These are phyloP conservation scores for Crithidia expoeki DNA, from an alignment of 208 protist genomes.

Conservation along the genomic window DNA sequence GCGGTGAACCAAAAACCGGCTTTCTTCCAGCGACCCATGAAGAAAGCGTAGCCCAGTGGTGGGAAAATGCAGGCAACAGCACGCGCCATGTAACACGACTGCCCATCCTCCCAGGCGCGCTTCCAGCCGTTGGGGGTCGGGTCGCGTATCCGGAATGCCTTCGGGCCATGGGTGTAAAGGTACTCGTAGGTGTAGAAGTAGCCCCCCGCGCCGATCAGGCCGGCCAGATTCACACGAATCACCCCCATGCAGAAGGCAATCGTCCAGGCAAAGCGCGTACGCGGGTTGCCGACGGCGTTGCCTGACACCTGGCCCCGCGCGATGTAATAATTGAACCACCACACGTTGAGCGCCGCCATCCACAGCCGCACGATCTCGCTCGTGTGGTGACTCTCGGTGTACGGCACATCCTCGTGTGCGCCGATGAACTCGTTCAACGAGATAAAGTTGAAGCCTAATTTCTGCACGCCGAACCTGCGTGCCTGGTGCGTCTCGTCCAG, in stretches of 20 bases:
- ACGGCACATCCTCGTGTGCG: constrained; percentile 76
- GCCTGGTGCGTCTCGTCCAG: constrained; percentile 85
- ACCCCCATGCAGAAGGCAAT: constrained; percentile 61
- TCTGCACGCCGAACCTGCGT: constrained; percentile 66
- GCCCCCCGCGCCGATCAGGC: constrained; percentile 67
- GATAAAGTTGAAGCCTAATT: constrained; percentile 59
- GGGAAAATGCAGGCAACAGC: constrained; percentile 71
- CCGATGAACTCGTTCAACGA: constrained; percentile 80
- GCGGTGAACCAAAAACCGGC: constrained; percentile 60
- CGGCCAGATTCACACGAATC: constrained; percentile 70
- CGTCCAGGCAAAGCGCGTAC: constrained; percentile 62
- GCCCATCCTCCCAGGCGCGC: constrained; percentile 77
- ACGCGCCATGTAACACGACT: constrained; percentile 65
- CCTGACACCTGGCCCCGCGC: constrained; percentile 45
- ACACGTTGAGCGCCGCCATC: constrained; percentile 67
- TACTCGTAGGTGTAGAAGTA: constrained; percentile 92
- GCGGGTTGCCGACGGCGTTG: constrained; percentile 57
- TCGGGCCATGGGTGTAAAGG: constrained; percentile 84
- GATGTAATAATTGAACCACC: constrained; percentile 65
- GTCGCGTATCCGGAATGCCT: constrained; percentile 71
- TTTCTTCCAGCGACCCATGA: constrained; percentile 80
- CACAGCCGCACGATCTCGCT: constrained; percentile 70
- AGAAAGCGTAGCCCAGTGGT: constrained; percentile 80
- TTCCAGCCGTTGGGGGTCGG: constrained; percentile 75
- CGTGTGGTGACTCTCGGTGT: constrained; percentile 80